A percentile compares a stretch with the other conserved stretches of the same genome.
phyloP scores from a whole-genome alignment of 768 basidiomycete species.

The Leccinum incarnatum region DNA sequence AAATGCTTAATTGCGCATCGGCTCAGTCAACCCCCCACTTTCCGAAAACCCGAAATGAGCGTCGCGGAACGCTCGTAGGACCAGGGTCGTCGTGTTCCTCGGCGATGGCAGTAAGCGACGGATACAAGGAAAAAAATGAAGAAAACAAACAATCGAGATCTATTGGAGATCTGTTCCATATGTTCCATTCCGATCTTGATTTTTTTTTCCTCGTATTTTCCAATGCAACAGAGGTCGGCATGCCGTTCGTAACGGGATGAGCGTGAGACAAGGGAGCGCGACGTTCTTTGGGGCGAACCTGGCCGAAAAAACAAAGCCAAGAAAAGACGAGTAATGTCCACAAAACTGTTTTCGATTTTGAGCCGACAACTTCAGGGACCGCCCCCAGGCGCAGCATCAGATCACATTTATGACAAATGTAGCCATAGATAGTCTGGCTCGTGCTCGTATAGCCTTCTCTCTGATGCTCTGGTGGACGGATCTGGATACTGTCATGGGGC shows the following conservation, averaged over 20 bases:
- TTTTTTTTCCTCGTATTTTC: background rate
- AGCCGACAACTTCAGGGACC: background rate
- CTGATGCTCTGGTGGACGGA: background rate
- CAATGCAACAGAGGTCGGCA: conserved; percentile 1
- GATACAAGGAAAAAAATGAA: conserved; percentile 7
- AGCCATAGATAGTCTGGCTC: background rate
- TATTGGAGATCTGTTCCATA: background rate
- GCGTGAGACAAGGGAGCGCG: conserved; percentile 7
- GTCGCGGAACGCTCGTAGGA: conserved; percentile 25
- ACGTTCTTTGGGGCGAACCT: background rate
- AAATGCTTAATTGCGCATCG: conserved; percentile 5
- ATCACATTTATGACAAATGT: background rate
- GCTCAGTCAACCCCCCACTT: background rate
- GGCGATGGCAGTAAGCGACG: conserved; percentile 9
- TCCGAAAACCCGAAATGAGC: conserved; percentile 15
- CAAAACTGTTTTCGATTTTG: background rate
- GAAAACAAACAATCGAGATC: background rate
- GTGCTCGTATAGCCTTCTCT: conserved; percentile 5
- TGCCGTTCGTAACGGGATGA: conserved; percentile 11
- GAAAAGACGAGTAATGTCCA: background rate
- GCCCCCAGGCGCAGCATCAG: background rate
- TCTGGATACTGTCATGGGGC: background rate
- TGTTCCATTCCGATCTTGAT: conserved; percentile 8
- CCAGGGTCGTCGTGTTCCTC: background rate
- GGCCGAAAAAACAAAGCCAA: background rate